Percentiles rank a stretch among this genome's conserved stretches.
phyloP scores from a whole-genome alignment of 768 basidiomycete species.

The Kwoniella dendrophila region DNA sequence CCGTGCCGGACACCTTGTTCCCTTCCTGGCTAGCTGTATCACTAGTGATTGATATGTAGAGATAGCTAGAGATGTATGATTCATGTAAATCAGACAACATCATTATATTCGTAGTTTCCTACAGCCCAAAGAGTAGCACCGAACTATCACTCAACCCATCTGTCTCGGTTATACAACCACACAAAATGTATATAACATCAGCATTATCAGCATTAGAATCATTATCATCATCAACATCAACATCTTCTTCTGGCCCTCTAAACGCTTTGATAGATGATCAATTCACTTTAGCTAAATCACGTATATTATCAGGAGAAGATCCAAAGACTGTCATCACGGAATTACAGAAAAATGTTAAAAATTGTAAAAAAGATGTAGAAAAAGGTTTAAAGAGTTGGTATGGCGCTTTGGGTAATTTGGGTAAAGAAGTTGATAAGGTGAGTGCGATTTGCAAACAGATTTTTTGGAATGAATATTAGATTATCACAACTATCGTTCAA shows the following conservation, averaged over 20 bases:
- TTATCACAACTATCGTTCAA: no score
- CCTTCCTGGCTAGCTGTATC: no score
- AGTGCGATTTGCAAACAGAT: no score
- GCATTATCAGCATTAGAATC: constrained; percentile 46
- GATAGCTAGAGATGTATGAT: no score
- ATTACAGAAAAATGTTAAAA: constrained; percentile 61
- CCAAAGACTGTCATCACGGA: constrained; percentile 36
- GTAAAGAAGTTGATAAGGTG: constrained; percentile 91
- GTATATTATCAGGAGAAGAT: constrained; percentile 40
- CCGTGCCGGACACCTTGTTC: not conserved
- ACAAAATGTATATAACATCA: constrained; percentile 33
- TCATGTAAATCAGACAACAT: no score
- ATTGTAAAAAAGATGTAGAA: constrained; percentile 79
- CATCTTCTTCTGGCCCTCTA: constrained; percentile 41
- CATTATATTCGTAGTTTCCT: no score
- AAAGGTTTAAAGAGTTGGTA: constrained; percentile 89
- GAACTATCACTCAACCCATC: no score
- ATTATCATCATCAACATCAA: constrained; percentile 38
- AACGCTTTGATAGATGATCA: constrained; percentile 43
- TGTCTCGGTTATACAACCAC: not conserved
- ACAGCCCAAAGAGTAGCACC: no score
- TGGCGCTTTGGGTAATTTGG: constrained; percentile 71
- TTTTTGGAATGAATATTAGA: no score
- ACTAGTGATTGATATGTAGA: no score
- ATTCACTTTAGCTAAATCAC: constrained; percentile 31